Conservation (phyloP, 768 basidiomycete species). For the Phylloporus scabripes region DNA sequence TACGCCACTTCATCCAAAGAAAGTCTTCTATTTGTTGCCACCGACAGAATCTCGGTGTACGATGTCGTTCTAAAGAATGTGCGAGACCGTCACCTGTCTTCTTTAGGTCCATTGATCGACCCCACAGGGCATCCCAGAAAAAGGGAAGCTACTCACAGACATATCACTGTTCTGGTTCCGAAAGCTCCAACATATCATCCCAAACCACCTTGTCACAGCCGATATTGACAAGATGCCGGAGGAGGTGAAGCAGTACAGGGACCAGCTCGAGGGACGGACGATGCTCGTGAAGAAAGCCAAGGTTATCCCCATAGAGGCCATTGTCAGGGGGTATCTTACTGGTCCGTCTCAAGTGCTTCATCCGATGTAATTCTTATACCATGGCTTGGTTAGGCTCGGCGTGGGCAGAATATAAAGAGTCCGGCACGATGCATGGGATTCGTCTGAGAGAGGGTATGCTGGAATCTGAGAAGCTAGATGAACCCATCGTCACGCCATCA, state of each 20-base stretch:
- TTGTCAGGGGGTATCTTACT: slow-evolving; percentile 95
- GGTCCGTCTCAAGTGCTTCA: slow-evolving; percentile 35
- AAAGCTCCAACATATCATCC: slow-evolving; percentile 70
- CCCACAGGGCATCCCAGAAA: slow-evolving; percentile 84
- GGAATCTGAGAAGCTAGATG: slow-evolving; percentile 80
- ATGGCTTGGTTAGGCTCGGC: slow-evolving; percentile 68
- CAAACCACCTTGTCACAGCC: slow-evolving; percentile 84
- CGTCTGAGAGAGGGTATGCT: slow-evolving; percentile 63
- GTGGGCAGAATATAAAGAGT: slow-evolving; percentile 89
- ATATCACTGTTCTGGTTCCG: slow-evolving; percentile 96
- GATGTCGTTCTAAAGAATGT: slow-evolving; percentile 95
- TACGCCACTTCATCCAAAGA: slow-evolving; percentile 69
- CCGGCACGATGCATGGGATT: slow-evolving; percentile 85
- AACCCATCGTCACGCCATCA: slow-evolving; percentile 91
- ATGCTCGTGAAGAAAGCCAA: slow-evolving; percentile 91
- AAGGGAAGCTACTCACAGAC: slow-evolving; percentile 83
- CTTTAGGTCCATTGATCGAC: neutral
- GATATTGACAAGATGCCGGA: slow-evolving; percentile 77
- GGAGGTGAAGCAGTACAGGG: slow-evolving; percentile 66
- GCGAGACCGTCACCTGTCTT: slow-evolving; percentile 29
- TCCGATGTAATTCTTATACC: slow-evolving; percentile 4
- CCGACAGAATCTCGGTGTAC: slow-evolving; percentile 94
- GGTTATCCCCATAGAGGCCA: slow-evolving; percentile 89
- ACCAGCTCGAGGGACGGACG: slow-evolving; percentile 73
- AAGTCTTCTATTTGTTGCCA: slow-evolving; percentile 86